These are phyloP conservation scores for Fusarium sp. DNA, from an alignment of 2,329 filamentous ascomycete species.

Conservation along the genomic window DNA sequence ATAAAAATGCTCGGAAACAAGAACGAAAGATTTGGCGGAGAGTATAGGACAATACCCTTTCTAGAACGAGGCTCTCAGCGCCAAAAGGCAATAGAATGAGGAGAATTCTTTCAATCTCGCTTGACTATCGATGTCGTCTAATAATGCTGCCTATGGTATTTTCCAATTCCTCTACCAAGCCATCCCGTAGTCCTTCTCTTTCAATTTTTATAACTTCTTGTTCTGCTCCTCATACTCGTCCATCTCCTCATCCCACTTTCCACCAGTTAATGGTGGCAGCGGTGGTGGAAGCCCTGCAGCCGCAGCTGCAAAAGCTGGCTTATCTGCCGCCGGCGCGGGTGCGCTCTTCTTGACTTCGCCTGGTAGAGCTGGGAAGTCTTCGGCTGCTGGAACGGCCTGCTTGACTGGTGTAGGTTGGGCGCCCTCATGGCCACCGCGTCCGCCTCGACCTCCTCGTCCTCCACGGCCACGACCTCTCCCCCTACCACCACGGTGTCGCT, in stretches of 20 bases:
- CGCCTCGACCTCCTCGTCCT: slow-evolving; percentile 52
- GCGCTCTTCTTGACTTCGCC: slow-evolving; percentile 46
- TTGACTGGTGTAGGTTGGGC: slow-evolving; percentile 37
- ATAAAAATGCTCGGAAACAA: slow-evolving; percentile 34
- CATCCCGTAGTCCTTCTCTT: slow-evolving; percentile 8
- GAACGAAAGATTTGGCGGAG: slow-evolving; percentile 10
- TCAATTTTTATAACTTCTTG: slow-evolving; percentile 39
- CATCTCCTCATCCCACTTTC: slow-evolving; percentile 71
- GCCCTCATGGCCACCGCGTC: slow-evolving; percentile 48
- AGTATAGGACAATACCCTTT: slow-evolving; percentile 45
- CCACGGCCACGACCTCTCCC: slow-evolving; percentile 55
- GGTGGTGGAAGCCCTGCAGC: slow-evolving; percentile 46
- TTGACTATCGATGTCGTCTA: slow-evolving; percentile 39
- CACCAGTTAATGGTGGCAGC: slow-evolving; percentile 52
- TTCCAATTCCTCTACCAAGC: slow-evolving; percentile 23
- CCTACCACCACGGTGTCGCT: slow-evolving; percentile 51
- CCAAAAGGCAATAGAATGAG: slow-evolving; percentile 13
- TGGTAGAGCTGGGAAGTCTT: slow-evolving; percentile 56
- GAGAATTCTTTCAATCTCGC: slow-evolving; percentile 40
- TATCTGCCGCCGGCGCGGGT: slow-evolving; percentile 23
- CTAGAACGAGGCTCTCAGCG: slow-evolving; percentile 28
- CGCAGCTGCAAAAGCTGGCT: slow-evolving; percentile 51
- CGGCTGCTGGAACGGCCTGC: slow-evolving; percentile 48
- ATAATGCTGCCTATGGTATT: slow-evolving; percentile 44
- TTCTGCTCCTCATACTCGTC: slow-evolving; percentile 61